Evolutionary conservation across 2,329 filamentous ascomycete species (phyloP), one percentile per base, ranked within the genome.

Genomic region (Chaetomium strumarium): DNA sequence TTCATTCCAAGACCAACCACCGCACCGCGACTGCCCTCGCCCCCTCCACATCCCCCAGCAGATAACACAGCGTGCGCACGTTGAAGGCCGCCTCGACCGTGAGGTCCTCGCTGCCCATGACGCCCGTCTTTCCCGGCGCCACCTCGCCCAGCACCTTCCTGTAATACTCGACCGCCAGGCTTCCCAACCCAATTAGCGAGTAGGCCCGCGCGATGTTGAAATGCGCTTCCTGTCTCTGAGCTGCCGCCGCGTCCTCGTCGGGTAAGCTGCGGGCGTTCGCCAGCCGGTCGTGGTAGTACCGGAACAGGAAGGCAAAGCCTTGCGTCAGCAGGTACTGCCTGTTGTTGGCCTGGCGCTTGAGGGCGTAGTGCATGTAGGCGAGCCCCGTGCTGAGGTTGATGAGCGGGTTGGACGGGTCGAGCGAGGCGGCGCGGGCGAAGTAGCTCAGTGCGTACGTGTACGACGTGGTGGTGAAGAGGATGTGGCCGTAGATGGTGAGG

Each of bases 311-410:
- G 0, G 84, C 76, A 46, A 96, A 78, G 0, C 90, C 93, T 67
- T 97, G 91, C 58, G 89, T 77, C 39, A 96, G 83, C 38, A 90
- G 81, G 64, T 88, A 92, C 65, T 97, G 92, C 1, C 93, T 77
- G 66, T 97, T 97, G 44, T 92, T 89, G 0, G 86, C 84, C 67
- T 95, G 89, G 2, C 92, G 81, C 68, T 97, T 96, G 64, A 96
- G 79, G 0, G 87, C 85, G 66, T 93, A 87, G 67, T 96, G 89
- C 37, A 96, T 80, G 67, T 96, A 97, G 30, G 85, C 85, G 12
- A 93, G 78, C 0, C 85, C 90, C 20, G 96, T 84, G 61, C 82
- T 87, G 11, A 99, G 78, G 57, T 90, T 86, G 58, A 96, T 80
- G 62, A 88, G 82, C 0, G 86, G 79, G 63, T 96, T 95, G 8